phyloP scores from a whole-genome alignment of 805 yeast genomes.

The Metschnikowia gelsemii region DNA sequence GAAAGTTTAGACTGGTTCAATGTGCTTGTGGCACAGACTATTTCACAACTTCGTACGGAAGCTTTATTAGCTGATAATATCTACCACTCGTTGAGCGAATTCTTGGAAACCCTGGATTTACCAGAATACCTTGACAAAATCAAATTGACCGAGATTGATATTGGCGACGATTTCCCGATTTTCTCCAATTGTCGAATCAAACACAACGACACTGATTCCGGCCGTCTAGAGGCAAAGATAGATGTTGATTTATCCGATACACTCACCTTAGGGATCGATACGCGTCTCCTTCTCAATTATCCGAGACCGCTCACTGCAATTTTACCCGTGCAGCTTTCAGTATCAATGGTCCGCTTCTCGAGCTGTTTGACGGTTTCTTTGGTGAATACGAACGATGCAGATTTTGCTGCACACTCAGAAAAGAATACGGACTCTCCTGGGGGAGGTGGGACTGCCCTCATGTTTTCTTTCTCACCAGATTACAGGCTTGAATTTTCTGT shows the following conservation, averaged over 20 bases:
- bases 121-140: constrained; percentile 83
- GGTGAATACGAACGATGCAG: constrained; percentile 40
- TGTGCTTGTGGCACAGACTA: constrained; percentile 86
- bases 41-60: constrained; percentile 84
- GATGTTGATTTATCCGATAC: constrained; percentile 90
- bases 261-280: constrained; percentile 80
- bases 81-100: constrained; percentile 70
- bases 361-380: constrained; percentile 83
- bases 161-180: constrained; percentile 94
- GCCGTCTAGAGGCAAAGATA: constrained; percentile 76
- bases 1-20: constrained; percentile 98
- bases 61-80: constrained; percentile 84
- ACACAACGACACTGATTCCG: constrained; percentile 52
- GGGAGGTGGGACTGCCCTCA: constrained; percentile 61
- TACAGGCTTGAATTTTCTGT: constrained; percentile 85
- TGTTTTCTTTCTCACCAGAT: constrained; percentile 90
- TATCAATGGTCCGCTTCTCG: constrained; percentile 85
- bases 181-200: constrained; percentile 87
- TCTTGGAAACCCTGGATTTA: constrained; percentile 58
- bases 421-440: constrained; percentile 1
- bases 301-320: constrained; percentile 85
- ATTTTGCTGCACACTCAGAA: constrained; percentile 7
- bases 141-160: constrained; percentile 79
- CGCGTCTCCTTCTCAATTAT: constrained; percentile 71
- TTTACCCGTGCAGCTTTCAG: constrained; percentile 79